Conservation (phyloP, 2,329 filamentous ascomycete species). For the Colletotrichum somersetense region DNA sequence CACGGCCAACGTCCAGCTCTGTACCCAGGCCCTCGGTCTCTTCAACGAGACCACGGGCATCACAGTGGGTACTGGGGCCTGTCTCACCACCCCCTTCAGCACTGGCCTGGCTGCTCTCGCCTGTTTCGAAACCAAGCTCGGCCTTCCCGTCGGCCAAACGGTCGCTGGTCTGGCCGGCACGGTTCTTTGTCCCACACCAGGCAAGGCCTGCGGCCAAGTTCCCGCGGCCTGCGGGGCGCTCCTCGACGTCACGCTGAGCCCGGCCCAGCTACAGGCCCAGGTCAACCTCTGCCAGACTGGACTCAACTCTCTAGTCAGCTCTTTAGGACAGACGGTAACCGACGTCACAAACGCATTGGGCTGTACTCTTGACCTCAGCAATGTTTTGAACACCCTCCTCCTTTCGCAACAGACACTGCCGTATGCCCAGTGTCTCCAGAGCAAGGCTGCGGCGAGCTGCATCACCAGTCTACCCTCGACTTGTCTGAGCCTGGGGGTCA, state of each 20-base stretch:
- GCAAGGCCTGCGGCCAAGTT: not conserved
- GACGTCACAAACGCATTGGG: not conserved
- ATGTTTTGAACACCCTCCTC: not conserved
- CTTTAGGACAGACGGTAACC: not conserved
- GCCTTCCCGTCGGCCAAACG: not conserved
- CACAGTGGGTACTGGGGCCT: not conserved
- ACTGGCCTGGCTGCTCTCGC: not conserved
- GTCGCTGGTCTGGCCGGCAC: not conserved
- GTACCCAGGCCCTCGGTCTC: not conserved
- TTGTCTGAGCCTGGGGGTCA: conserved; percentile 28
- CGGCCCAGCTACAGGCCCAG: not conserved
- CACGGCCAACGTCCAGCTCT: not conserved
- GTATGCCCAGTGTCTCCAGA: conserved; percentile 13
- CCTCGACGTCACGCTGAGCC: conserved; percentile 1
- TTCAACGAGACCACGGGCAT: not conserved
- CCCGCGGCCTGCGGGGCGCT: conserved; percentile 17
- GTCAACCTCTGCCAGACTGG: conserved; percentile 13
- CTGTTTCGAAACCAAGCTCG: conserved; percentile 9
- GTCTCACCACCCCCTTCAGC: not conserved
- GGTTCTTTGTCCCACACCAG: conserved; percentile 2
- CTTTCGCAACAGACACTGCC: not conserved
- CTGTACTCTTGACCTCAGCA: not conserved
- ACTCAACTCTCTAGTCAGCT: not conserved
- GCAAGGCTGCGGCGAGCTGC: not conserved
- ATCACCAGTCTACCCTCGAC: conserved; percentile 7